Evolutionary conservation across 31 red algal species (phyloP).

Genomic region (Odonthalia washingtoniensis): DNA sequence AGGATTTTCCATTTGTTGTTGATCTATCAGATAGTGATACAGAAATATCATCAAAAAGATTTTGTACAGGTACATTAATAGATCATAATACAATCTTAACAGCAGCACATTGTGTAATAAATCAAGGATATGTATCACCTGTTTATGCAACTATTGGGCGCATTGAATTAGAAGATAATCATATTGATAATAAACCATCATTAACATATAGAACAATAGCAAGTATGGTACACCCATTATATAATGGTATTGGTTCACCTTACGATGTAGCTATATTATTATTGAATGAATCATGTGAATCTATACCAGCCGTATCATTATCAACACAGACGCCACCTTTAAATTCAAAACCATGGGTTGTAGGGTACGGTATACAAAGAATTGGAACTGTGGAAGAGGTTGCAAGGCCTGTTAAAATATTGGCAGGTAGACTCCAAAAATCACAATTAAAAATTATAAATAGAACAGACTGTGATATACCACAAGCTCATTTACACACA

Average conservation of each 20-base stretch:
- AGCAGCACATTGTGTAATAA: slow-evolving; percentile 79
- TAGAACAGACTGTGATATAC: slow-evolving; percentile 67
- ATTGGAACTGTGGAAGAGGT: slow-evolving; percentile 72
- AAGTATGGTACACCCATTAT: slow-evolving; percentile 64
- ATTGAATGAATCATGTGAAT: slow-evolving; percentile 52
- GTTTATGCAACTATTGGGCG: slow-evolving; percentile 68
- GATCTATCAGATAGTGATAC: slow-evolving; percentile 54
- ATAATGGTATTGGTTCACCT: slow-evolving; percentile 71
- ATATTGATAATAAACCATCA: slow-evolving; percentile 39
- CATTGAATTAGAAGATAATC: slow-evolving; percentile 65
- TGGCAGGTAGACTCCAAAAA: slow-evolving; percentile 79
- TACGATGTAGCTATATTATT: slow-evolving; percentile 72
- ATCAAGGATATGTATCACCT: slow-evolving; percentile 44
- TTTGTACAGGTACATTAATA: slow-evolving; percentile 81
- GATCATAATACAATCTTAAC: slow-evolving; percentile 57
- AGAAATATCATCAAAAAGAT: slow-evolving; percentile 75
- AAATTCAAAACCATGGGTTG: slow-evolving; percentile 62
- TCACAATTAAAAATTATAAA: slow-evolving; percentile 58
- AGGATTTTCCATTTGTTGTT: slow-evolving; percentile 75
- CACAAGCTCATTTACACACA: slow-evolving; percentile 50
- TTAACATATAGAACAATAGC: slow-evolving; percentile 64
- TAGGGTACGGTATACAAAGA: slow-evolving; percentile 75
- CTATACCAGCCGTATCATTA: slow-evolving; percentile 50
- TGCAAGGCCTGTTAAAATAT: slow-evolving; percentile 52
- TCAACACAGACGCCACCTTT: slow-evolving; percentile 40